These are phyloP conservation scores for Phoenix dactylifera DNA, from an alignment of 176 grass and related monocot species.

Conservation along the genomic window DNA sequence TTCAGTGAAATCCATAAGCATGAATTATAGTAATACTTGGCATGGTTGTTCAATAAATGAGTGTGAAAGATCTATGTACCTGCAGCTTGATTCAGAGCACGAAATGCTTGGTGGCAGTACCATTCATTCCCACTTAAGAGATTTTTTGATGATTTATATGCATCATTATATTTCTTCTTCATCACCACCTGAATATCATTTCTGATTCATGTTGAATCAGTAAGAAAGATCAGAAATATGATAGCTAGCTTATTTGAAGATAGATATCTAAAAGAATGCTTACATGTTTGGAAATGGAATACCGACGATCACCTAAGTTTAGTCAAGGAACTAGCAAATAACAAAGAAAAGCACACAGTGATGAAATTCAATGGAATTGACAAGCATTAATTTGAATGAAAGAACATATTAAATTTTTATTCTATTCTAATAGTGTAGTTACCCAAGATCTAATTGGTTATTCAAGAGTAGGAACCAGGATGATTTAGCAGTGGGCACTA, in stretches of 20 bases:
- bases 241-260: neutral
- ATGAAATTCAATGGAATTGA: no score
- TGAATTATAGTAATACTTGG: neutral
- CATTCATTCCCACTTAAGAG: constrained; percentile 89
- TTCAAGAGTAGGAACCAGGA: no score
- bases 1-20: no score
- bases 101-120: constrained; percentile 98
- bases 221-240: constrained; percentile 6
- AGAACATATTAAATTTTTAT: no score
- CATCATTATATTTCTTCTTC: constrained; percentile 93
- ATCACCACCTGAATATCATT: constrained; percentile 84
- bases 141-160: constrained; percentile 69
- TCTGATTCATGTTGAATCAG: constrained; percentile 45
- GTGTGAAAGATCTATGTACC: constrained; percentile 26
- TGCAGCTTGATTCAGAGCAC: constrained; percentile 94
- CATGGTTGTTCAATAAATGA: neutral
- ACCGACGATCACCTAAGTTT: constrained; percentile 85
- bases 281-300: constrained; percentile 99
- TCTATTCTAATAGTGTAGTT: no score
- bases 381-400: no score
- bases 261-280: constrained; percentile 19
- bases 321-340: constrained; percentile 50
- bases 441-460: no score
- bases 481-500: no score
- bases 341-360: no score